Evolutionary conservation across 2,329 filamentous ascomycete species (phyloP).

Genomic region (Tolypocladium ophioglossoides): DNA sequence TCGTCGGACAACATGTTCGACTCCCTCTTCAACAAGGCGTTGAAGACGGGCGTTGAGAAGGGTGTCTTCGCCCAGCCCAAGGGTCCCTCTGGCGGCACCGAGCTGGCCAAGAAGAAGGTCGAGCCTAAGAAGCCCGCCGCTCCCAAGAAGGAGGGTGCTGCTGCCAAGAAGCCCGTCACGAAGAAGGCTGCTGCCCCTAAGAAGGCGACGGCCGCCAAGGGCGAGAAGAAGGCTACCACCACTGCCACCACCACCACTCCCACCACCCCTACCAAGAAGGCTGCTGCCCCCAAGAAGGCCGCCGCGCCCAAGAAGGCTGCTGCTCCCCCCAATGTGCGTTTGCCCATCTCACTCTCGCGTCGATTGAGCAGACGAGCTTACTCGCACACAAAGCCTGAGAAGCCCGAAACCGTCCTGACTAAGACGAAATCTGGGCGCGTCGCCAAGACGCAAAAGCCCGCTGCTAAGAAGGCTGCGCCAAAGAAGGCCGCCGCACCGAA

Average conservation of each 20-base stretch:
- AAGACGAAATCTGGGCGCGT: slow-evolving; percentile 85
- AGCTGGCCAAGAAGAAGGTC: slow-evolving; percentile 71
- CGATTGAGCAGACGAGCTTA: slow-evolving; percentile 9
- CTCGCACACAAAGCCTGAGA: slow-evolving; percentile 37
- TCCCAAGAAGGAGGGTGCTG: slow-evolving; percentile 19
- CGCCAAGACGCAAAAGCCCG: slow-evolving; percentile 51
- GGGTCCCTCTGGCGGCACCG: slow-evolving; percentile 82
- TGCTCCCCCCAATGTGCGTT: slow-evolving; percentile 13
- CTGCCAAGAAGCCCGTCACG: slow-evolving; percentile 12
- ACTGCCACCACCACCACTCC: slow-evolving; percentile 22
- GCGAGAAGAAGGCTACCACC: slow-evolving; percentile 53
- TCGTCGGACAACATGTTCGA: slow-evolving; percentile 47
- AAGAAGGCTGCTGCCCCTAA: slow-evolving; percentile 18
- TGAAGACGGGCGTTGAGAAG: slow-evolving; percentile 75
- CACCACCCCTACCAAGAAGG: slow-evolving; percentile 31
- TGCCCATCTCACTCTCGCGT: not conserved
- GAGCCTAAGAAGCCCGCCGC: slow-evolving; percentile 27
- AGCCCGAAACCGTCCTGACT: slow-evolving; percentile 53
- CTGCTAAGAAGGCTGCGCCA: slow-evolving; percentile 35
- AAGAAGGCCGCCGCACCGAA: slow-evolving; percentile 35
- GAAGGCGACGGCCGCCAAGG: slow-evolving; percentile 25
- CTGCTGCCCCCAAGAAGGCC: slow-evolving; percentile 28
- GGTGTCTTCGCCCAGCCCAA: slow-evolving; percentile 84
- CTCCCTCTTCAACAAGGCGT: slow-evolving; percentile 75
- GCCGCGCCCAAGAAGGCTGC: slow-evolving; percentile 19